Evolutionary conservation across 106 monocot genomes (phyloP).

Genomic region (Cymbidium sinense): DNA sequence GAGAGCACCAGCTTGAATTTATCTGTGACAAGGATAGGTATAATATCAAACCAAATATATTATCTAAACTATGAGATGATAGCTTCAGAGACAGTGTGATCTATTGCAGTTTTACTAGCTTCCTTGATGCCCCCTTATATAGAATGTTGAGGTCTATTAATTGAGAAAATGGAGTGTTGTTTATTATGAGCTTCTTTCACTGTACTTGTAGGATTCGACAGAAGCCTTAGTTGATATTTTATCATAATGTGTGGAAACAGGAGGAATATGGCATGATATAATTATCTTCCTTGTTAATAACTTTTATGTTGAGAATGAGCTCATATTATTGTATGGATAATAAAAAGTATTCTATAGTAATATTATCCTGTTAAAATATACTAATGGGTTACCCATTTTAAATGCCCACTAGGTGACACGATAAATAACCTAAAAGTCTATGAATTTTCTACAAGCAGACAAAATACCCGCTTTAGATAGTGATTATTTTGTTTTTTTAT

Average conservation of each 20-base stretch:
- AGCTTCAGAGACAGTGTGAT: neutral
- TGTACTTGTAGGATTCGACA: neutral
- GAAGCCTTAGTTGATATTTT: neutral
- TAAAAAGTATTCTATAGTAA: neutral
- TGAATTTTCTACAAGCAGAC: neutral
- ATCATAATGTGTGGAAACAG: neutral
- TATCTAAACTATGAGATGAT: neutral
- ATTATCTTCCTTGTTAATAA: neutral
- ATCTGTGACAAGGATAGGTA: neutral
- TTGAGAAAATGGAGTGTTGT: neutral
- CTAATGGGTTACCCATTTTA: neutral
- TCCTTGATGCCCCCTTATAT: neutral
- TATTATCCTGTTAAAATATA: neutral
- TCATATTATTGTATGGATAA: neutral
- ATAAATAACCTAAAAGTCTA: neutral
- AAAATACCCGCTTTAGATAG: neutral
- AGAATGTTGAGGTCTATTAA: neutral
- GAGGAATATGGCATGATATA: neutral
- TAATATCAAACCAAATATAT: too few species aligned
- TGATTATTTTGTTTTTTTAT: neutral
- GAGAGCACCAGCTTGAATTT: too few species aligned
- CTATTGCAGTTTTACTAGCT: neutral
- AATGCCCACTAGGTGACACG: neutral
- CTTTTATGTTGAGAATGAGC: neutral
- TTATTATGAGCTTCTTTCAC: neutral